Evolutionary conservation across 768 basidiomycete genomes (phyloP).

Genomic region (Mycena kentingensis): DNA sequence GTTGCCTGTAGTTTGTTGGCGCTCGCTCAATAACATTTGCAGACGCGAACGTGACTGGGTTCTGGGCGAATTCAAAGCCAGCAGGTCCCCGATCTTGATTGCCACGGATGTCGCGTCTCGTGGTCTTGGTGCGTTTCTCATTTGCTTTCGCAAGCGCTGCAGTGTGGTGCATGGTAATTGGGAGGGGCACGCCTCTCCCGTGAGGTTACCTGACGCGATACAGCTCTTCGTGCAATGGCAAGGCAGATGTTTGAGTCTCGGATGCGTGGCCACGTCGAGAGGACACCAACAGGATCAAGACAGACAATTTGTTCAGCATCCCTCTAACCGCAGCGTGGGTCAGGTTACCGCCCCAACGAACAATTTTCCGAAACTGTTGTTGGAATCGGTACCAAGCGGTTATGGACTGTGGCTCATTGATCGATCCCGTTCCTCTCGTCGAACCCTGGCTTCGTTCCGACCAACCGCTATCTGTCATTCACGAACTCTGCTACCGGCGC

Average conservation of each 20-base stretch:
- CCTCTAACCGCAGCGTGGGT: constrained; percentile 46
- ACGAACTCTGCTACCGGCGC: constrained; percentile 42
- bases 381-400: constrained; percentile 48
- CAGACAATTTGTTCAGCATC: constrained; percentile 35
- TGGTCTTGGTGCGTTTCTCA: constrained; percentile 93
- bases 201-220: constrained; percentile 30
- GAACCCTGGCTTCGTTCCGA: constrained; percentile 47
- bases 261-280: constrained; percentile 38
- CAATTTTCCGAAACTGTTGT: constrained; percentile 41
- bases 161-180: constrained; percentile 29
- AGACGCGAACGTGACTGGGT: constrained; percentile 99
- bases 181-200: constrained; percentile 24
- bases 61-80: constrained; percentile 95
- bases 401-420: constrained; percentile 48
- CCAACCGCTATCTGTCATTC: constrained; percentile 49
- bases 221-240: constrained; percentile 22
- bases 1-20: constrained; percentile 30
- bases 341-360: constrained; percentile 42
- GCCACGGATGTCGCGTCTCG: constrained; percentile 99
- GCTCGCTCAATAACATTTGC: constrained; percentile 5
- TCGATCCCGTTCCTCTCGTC: constrained; percentile 38
- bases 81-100: constrained; percentile 95
- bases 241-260: constrained; percentile 42
- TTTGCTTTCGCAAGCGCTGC: constrained; percentile 49
- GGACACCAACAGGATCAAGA: constrained; percentile 33